These are phyloP conservation scores for Jaenimonas drosophilae DNA, from an alignment of 208 protist genomes.

Conservation along the genomic window DNA sequence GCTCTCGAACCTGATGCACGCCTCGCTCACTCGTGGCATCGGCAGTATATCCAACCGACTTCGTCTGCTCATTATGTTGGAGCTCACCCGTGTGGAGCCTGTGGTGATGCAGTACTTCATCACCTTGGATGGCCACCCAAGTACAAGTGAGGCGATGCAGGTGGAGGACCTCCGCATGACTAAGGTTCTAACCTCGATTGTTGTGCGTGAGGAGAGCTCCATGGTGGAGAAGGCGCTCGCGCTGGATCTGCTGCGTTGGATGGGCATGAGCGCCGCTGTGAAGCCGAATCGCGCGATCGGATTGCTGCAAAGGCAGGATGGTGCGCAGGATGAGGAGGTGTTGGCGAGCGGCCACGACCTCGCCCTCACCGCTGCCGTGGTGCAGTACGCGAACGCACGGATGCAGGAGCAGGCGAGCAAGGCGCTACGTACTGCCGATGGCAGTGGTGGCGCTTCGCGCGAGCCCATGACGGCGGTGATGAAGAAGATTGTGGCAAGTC, in stretches of 20 bases:
- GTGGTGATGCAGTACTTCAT: not conserved
- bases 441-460: not conserved
- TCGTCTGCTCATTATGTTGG: too few species aligned
- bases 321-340: not conserved
- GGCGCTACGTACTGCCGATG: not conserved
- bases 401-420: not conserved
- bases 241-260: not conserved
- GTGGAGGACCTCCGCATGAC: slow-evolving; percentile 1
- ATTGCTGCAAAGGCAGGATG: not conserved
- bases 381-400: not conserved
- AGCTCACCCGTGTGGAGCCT: too few species aligned
- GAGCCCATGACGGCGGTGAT: not conserved
- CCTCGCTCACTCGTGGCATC: too few species aligned
- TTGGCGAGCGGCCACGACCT: too few species aligned
- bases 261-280: not conserved
- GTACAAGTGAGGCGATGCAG: not conserved
- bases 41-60: too few species aligned
- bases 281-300: not conserved
- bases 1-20: too few species aligned
- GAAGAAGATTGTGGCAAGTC: not conserved
- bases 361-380: not conserved
- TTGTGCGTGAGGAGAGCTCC: not conserved
- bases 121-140: not conserved
- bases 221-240: not conserved
- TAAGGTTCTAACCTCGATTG: not conserved